A percentile compares a stretch with the other conserved stretches of the same genome.
Evolutionary conservation across 78 protist species (phyloP).

Genomic region (Dictyostelium brefeldianum): DNA sequence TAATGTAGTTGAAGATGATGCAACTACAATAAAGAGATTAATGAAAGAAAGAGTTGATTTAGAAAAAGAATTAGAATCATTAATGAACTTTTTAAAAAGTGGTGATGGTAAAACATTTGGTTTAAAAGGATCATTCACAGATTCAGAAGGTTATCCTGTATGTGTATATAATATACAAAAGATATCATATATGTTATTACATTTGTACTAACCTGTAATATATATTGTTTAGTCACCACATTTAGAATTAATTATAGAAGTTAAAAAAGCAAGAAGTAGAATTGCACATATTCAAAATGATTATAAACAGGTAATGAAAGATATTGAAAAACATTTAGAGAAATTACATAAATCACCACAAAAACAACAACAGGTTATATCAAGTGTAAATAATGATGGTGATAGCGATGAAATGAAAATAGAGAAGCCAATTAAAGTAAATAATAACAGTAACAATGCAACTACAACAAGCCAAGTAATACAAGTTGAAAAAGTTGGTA

Average conservation of each 20-base stretch:
- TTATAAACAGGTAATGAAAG: slow-evolving; percentile 50
- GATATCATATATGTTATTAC: too few relatives aligned
- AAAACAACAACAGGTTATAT: neutral
- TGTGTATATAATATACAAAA: too few relatives aligned
- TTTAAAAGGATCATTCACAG: slow-evolving; percentile 46
- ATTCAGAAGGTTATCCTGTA: slow-evolving; percentile 77
- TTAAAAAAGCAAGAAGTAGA: slow-evolving; percentile 72
- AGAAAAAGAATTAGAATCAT: slow-evolving; percentile 38
- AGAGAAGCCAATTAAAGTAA: neutral
- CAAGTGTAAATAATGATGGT: neutral
- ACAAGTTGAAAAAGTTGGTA: neutral
- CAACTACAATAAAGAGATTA: neutral
- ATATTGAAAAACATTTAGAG: slow-evolving; percentile 24
- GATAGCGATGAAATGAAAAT: neutral
- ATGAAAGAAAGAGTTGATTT: slow-evolving; percentile 8
- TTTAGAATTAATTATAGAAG: slow-evolving; percentile 66
- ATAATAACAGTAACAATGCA: neutral
- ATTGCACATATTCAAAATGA: slow-evolving; percentile 65
- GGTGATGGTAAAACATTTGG: slow-evolving; percentile 67
- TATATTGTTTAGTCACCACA: slow-evolving; percentile 72
- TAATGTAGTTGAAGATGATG: neutral
- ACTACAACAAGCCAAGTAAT: neutral
- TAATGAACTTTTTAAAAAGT: slow-evolving; percentile 19
- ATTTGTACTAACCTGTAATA: too few relatives aligned
- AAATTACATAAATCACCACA: slow-evolving; percentile 8